phyloP scores from a whole-genome alignment of 202 grass and related monocot genomes.

The Digitaria exilis region DNA sequence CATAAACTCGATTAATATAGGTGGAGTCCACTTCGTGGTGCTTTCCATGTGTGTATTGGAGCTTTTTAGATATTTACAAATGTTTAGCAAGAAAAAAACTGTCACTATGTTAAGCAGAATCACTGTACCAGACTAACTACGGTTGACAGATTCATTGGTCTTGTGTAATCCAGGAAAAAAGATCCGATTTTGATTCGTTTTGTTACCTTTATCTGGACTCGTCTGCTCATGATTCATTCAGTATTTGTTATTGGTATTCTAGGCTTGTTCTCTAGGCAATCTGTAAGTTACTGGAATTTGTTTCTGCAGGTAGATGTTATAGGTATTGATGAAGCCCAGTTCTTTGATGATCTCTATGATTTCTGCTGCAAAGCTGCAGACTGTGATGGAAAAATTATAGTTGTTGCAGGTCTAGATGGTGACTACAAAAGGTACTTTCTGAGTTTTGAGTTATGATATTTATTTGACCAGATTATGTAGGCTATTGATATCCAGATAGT shows the following conservation, averaged over 20 bases:
- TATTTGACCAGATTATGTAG: neutral
- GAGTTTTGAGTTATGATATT: neutral
- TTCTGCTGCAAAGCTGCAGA: slow-evolving; percentile 91
- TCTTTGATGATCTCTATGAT: slow-evolving; percentile 85
- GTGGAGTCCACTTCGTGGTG: neutral
- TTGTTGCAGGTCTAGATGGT: slow-evolving; percentile 90
- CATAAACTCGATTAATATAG: neutral
- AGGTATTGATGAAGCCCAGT: slow-evolving; percentile 97
- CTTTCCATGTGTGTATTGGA: neutral
- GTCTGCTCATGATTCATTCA: neutral
- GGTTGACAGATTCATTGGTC: neutral
- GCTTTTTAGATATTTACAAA: neutral
- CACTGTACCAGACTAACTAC: neutral
- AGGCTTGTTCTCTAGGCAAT: neutral
- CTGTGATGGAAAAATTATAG: slow-evolving; percentile 75
- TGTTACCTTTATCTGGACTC: neutral
- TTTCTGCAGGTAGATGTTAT: slow-evolving; percentile 84
- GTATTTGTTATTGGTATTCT: neutral
- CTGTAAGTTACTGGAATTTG: slow-evolving; percentile 10
- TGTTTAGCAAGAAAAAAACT: neutral
- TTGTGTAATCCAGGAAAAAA: neutral
- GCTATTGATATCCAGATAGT: neutral
- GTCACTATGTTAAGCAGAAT: neutral
- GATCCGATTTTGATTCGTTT: slow-evolving; percentile 7
- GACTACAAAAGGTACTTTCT: slow-evolving; percentile 82